Evolutionary conservation across 257 asterid species (phyloP), one percentile per base, ranked within the genome.

Genomic region (Lavandula angustifolia): DNA sequence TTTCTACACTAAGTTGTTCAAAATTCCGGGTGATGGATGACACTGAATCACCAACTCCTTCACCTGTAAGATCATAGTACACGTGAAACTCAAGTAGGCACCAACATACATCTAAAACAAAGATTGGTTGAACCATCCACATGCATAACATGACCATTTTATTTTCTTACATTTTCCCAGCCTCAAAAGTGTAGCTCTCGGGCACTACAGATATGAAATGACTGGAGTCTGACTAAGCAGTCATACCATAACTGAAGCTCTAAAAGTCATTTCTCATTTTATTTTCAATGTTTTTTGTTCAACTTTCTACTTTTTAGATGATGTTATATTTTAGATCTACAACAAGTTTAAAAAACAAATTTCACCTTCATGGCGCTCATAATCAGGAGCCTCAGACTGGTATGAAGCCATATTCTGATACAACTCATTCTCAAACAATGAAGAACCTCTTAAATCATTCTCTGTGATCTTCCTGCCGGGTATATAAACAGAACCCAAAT

Each of bases 21-120:
- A 87, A 13, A 78, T 83, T 79, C 53, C 77, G 76, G 68, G 95
- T 43, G 68, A 81, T 80, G n/a, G 87, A 74, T 66, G 89, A 65
- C 47, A 81, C 85, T 6, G 85, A 75, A 43, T 50, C 74, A 27
- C 57, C 79, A 71, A 38, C 70, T 69, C 81, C 82, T 60, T 84
- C 85, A 70, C 51, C 98, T 86, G 91, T 73, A 86, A 78, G 42
- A 71, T 51, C 43, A 65, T 51, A 61, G 54, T 58, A 64, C 49
- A 54, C 50, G 35, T 18, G 53, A 37, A 43, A 34, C 54, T 32
- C 13, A 41, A 64, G 33, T 44, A 54, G 42, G 13, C 50, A 60
- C 59, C 9, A 31, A 58, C 32, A 69, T 41, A 66, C 16, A 68
- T 22, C 51, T 16, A 35, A 53, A 52, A 37, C 52, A 37, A 68